Evolutionary conservation across 2,329 filamentous ascomycete genomes (phyloP), one percentile per base, ranked within the genome.

Genomic region (Pseudopithomyces maydicus): DNA sequence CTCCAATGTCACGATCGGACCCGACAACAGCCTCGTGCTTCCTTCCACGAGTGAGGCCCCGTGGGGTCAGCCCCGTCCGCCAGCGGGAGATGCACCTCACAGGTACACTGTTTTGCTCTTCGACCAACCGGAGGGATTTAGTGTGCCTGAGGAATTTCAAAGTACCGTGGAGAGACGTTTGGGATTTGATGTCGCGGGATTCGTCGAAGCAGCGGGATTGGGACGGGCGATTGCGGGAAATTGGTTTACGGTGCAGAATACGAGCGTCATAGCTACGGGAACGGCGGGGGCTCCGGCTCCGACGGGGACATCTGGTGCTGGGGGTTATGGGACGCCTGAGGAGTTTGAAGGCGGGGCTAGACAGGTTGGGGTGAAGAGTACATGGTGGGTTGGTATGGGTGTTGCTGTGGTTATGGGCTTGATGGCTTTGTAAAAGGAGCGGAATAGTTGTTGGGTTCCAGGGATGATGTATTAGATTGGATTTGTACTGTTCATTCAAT

Each of bases 201-300:
- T 80, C 59, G 63, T 74, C 2, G 42, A 55, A 0, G 74, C 72
- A 1, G 63, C 73, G 2, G 65, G 62, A 1, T 52, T 80, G 6
- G 51, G 58, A 0, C 22, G 26, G 1, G 69, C 73, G 0, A 39
- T 78, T 20, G 75, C 74, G 1, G 74, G 66, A 7, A 79, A 76
- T 57, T 80, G 72, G 61, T 75, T 80, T 49, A 59, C 57, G 26
- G 77, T 76, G 8, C 66, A 74, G 49, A 74, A 76, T 53, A 26
- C 62, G 20, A 68, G 62, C 4, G 69, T 60, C 7, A 58, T 52
- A 11, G 44, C 62, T 15, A 63, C 39, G 47, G 20, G 7, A 3
- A 42, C 39, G 7, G 35, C 12, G 5, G n/a, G 35, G 3, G 5
- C 14, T 38, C 12, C 35, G 35, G 3, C 35, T 14, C 35, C 3